Evolutionary conservation across 108 stramenopile genomes (phyloP).

Genomic region (Aurantiochytrium sp.): DNA sequence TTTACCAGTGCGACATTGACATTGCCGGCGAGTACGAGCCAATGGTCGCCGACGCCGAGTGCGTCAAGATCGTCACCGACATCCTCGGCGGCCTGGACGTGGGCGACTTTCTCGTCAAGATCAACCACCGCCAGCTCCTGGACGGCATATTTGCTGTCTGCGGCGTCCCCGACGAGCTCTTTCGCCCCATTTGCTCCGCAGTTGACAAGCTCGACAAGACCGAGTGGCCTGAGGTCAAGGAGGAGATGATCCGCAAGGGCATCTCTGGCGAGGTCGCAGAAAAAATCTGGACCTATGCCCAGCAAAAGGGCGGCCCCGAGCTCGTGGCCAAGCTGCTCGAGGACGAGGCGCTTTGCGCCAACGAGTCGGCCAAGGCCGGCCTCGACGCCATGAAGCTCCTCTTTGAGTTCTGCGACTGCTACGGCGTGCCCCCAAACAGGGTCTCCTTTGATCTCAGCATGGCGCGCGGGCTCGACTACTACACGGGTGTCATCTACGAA

Average conservation of each 20-base stretch:
- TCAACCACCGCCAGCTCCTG: conserved; percentile 78
- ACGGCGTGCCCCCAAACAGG: conserved; percentile 65
- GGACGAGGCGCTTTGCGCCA: conserved; percentile 63
- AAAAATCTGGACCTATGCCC: conserved; percentile 74
- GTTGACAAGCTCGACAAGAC: conserved; percentile 91
- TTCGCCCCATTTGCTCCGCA: conserved; percentile 79
- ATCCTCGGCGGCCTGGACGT: conserved; percentile 76
- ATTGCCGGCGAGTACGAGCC: conserved; percentile 67
- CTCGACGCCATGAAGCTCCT: conserved; percentile 75
- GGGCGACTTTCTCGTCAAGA: conserved; percentile 77
- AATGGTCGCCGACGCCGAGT: conserved; percentile 84
- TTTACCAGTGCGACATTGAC: conserved; percentile 91
- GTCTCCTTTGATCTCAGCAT: conserved; percentile 76
- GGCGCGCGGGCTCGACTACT: conserved; percentile 86
- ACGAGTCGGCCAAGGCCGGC: conserved; percentile 67
- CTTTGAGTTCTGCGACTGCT: conserved; percentile 80
- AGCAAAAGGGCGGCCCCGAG: conserved; percentile 63
- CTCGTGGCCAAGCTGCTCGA: conserved; percentile 64
- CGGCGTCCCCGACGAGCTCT: conserved; percentile 79
- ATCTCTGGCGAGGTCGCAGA: conserved; percentile 70
- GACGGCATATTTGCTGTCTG: conserved; percentile 81
- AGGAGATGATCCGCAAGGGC: conserved; percentile 82
- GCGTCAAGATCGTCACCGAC: conserved; percentile 73
- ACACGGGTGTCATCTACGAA: conserved; percentile 90
- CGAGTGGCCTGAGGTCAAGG: conserved; percentile 72